Evolutionary conservation across 23 red algal genomes (phyloP).

Genomic region (Chondrus crispus): DNA sequence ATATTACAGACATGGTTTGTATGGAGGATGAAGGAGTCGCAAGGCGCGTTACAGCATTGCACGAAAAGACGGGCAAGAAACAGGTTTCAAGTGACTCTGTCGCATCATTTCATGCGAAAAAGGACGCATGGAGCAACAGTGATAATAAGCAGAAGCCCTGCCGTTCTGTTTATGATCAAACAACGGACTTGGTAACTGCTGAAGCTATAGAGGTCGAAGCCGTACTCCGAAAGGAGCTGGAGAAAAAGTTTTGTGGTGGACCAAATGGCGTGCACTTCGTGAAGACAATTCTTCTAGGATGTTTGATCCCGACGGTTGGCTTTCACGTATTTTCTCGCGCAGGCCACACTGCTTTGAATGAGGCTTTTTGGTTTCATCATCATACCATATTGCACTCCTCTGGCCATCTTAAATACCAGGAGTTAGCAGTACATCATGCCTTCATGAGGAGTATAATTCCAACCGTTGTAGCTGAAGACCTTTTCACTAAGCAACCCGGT

Average conservation of each 20-base stretch:
- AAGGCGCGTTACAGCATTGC: no score
- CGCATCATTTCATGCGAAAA: no score
- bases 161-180: no score
- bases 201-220: not conserved
- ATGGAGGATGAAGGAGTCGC: not conserved
- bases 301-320: not conserved
- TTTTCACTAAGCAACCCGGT: not conserved
- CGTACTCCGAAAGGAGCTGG: not conserved
- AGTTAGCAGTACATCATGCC: not conserved
- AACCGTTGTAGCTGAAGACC: not conserved
- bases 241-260: not conserved
- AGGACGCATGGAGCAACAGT: no score
- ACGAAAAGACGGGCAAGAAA: not conserved
- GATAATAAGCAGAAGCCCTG: no score
- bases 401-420: not conserved
- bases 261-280: not conserved
- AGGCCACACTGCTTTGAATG: not conserved
- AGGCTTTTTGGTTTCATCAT: not conserved
- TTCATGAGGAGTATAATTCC: not conserved
- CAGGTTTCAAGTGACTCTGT: not conserved
- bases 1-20: not conserved
- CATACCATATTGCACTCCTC: not conserved
- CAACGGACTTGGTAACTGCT: not conserved
- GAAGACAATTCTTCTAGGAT: not conserved
- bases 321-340: not conserved